Evolutionary conservation across 805 yeast species (phyloP).

Genomic region (Metschnikowia cerradonensis): DNA sequence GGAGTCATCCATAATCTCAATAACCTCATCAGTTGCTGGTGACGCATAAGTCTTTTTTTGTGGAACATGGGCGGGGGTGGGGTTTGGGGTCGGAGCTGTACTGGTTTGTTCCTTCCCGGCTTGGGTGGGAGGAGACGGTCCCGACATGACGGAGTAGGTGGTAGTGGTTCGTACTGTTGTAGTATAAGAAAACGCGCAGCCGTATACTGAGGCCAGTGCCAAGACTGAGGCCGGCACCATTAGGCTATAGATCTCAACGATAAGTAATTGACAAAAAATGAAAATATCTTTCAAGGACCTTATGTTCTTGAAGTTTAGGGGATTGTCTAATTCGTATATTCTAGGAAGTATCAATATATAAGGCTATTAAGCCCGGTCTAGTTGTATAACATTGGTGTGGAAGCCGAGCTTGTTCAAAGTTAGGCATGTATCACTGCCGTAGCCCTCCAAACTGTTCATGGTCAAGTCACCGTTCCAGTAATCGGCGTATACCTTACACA

Average conservation of each 20-base stretch:
- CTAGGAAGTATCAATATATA: not conserved
- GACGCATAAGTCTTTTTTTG: not conserved
- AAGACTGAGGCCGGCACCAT: no score
- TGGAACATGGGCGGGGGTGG: not conserved
- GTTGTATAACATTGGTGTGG: conserved; percentile 55
- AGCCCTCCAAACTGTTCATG: conserved; percentile 81
- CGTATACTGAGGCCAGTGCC: not conserved
- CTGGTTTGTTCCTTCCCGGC: not conserved
- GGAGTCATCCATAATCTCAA: not conserved
- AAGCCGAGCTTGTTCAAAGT: conserved; percentile 75
- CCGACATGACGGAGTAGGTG: not conserved
- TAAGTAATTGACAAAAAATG: no score
- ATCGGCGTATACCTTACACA: conserved; percentile 90
- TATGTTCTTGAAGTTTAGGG: no score
- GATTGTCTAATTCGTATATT: not conserved
- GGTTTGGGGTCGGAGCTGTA: conserved; percentile 2
- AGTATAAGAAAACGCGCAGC: not conserved
- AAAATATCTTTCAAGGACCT: no score
- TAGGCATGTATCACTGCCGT: conserved; percentile 85
- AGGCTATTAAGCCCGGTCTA: conserved; percentile 59
- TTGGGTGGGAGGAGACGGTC: not conserved
- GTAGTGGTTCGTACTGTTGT: not conserved
- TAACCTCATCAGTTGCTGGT: not conserved
- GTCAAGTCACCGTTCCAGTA: conserved; percentile 93
- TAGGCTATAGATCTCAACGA: no score